These are phyloP conservation scores for Peniophora sp. DNA, from an alignment of 1,284 basidiomycete species.

Conservation along the genomic window DNA sequence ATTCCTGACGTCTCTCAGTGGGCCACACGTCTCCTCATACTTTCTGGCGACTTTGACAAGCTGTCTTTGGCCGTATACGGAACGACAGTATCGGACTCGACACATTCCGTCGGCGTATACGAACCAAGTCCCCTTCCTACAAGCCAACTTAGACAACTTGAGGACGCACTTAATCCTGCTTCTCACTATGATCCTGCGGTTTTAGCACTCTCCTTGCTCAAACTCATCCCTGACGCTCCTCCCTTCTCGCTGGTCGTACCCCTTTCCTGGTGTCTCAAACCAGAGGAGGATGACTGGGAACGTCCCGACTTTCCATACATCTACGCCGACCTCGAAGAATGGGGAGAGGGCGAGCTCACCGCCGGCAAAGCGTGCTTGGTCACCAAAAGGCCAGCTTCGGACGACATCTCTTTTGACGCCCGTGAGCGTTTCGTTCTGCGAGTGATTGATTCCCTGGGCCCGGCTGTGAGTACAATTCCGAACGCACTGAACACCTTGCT, in stretches of 20 bases:
- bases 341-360: slow-evolving; percentile 37
- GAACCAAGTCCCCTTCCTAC: slow-evolving; percentile 31
- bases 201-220: slow-evolving; percentile 52
- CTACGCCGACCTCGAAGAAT: slow-evolving; percentile 44
- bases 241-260: slow-evolving; percentile 54
- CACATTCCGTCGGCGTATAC: slow-evolving; percentile 16
- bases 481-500: neutral
- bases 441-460: slow-evolving; percentile 41
- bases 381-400: slow-evolving; percentile 47
- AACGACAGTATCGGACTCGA: slow-evolving; percentile 33
- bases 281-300: slow-evolving; percentile 69
- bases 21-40: slow-evolving; percentile 70
- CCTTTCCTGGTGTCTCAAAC: slow-evolving; percentile 71
- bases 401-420: slow-evolving; percentile 37
- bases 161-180: slow-evolving; percentile 49
- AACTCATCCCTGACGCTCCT: slow-evolving; percentile 52
- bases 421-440: slow-evolving; percentile 45
- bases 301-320: slow-evolving; percentile 62
- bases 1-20: slow-evolving; percentile 38
- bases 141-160: slow-evolving; percentile 32
- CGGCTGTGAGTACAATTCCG: slow-evolving; percentile 34
- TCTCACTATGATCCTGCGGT: slow-evolving; percentile 49
- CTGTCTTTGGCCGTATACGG: slow-evolving; percentile 69
- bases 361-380: slow-evolving; percentile 44
- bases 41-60: slow-evolving; percentile 60